Conservation (phyloP, 2,329 filamentous ascomycete species). For the Cladophialophora chaetospira region DNA sequence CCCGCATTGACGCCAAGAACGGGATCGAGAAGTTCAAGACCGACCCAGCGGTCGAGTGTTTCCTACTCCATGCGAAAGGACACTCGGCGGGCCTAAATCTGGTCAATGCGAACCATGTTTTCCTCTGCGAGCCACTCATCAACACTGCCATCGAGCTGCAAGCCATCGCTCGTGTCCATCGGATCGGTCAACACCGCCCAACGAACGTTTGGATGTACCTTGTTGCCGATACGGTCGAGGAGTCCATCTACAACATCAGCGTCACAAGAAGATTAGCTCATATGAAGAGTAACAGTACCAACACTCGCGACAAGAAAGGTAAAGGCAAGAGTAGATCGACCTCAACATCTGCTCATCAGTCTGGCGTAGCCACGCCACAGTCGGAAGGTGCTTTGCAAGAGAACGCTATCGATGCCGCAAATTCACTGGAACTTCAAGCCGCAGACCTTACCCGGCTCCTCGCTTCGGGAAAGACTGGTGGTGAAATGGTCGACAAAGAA, state of each 20-base stretch:
- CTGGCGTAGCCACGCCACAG: constrained; percentile 18
- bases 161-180: constrained; percentile 89
- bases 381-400: constrained; percentile 43
- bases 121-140: constrained; percentile 89
- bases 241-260: constrained; percentile 86
- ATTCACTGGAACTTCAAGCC: constrained; percentile 78
- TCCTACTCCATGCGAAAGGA: constrained; percentile 84
- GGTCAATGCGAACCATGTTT: constrained; percentile 89
- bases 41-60: constrained; percentile 74
- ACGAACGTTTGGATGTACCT: constrained; percentile 97
- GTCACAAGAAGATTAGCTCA: constrained; percentile 77
- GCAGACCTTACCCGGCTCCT: constrained; percentile 71
- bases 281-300: constrained; percentile 55
- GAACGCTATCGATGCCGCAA: constrained; percentile 76
- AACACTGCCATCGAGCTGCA: constrained; percentile 94
- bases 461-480: constrained; percentile 67
- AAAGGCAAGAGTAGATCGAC: constrained; percentile 27
- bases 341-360: constrained; percentile 41
- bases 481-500: constrained; percentile 74
- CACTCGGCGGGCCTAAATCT: constrained; percentile 89
- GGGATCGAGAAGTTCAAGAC: constrained; percentile 77
- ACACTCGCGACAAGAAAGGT: constrained; percentile 36
- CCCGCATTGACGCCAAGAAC: constrained; percentile 66
- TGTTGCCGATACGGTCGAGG: constrained; percentile 86
- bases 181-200: constrained; percentile 83